phyloP scores from a whole-genome alignment of 78 protist genomes.

The Cyanophora paradoxa region DNA sequence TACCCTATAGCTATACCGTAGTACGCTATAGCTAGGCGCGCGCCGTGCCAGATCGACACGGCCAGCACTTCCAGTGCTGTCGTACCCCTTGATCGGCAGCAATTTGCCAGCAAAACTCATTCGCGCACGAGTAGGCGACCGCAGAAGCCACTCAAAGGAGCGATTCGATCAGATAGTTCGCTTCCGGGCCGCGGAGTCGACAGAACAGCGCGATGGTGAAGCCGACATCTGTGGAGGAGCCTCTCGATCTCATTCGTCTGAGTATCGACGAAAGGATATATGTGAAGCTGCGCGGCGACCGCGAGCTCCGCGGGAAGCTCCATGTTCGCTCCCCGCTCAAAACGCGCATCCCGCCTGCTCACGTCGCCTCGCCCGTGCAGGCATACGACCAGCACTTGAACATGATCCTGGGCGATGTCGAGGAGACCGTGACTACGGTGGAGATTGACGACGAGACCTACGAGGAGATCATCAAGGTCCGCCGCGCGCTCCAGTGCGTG shows the following conservation, averaged over 20 bases:
- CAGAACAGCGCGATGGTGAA: too few species aligned
- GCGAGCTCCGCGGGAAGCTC: slow-evolving; percentile 88
- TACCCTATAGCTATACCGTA: too few species aligned
- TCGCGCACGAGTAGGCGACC: too few species aligned
- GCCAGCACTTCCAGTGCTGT: too few species aligned
- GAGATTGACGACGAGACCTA: slow-evolving; percentile 75
- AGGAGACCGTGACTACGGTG: slow-evolving; percentile 70
- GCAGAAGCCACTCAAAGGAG: too few species aligned
- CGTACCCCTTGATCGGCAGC: too few species aligned
- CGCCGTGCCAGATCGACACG: too few species aligned
- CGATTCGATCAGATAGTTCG: too few species aligned
- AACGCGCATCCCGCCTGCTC: background rate
- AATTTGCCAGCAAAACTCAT: too few species aligned
- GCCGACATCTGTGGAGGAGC: slow-evolving; percentile 53
- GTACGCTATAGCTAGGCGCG: too few species aligned
- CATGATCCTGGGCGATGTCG: slow-evolving; percentile 93
- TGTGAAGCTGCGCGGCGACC: slow-evolving; percentile 87
- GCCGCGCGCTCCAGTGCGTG: too few species aligned
- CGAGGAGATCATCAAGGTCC: slow-evolving; percentile 81
- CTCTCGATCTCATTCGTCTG: slow-evolving; percentile 79
- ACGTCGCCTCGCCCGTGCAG: slow-evolving; percentile 37
- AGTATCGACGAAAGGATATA: slow-evolving; percentile 82
- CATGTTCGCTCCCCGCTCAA: slow-evolving; percentile 59
- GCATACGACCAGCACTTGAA: slow-evolving; percentile 95
- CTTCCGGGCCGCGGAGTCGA: too few species aligned